Percentiles rank a stretch among this genome's conserved stretches.
Evolutionary conservation across 257 asterid species (phyloP).

Genomic region (Primulina tabacum): DNA sequence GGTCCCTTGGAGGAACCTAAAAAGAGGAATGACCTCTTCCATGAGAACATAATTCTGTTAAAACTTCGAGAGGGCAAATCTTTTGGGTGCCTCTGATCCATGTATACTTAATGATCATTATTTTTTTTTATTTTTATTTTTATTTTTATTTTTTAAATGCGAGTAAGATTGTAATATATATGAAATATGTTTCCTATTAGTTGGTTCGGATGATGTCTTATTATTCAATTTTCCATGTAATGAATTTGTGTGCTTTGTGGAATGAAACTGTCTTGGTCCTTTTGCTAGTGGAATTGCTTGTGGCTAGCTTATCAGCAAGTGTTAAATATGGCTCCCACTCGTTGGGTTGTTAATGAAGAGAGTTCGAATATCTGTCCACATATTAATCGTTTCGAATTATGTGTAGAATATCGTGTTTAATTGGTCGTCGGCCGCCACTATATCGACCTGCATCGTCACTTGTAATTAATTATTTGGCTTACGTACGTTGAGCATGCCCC

Average conservation of each 20-base stretch:
- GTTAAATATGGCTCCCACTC: too few species aligned
- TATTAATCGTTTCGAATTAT: too few species aligned
- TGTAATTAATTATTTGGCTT: not conserved
- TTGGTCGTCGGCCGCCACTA: not conserved
- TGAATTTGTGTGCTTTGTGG: too few species aligned
- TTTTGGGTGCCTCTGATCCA: not conserved
- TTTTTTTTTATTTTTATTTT: too few species aligned
- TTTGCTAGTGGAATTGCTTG: too few species aligned
- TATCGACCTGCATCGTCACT: too few species aligned
- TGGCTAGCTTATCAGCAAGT: too few species aligned
- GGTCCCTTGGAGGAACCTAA: slow-evolving; percentile 3
- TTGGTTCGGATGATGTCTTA: not conserved
- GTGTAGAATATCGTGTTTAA: too few species aligned
- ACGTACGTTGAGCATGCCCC: not conserved
- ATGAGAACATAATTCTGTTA: not conserved
- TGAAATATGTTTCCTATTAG: not conserved
- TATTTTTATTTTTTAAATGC: not conserved
- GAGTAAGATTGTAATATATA: not conserved
- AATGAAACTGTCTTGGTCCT: too few species aligned
- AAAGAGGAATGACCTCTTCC: not conserved
- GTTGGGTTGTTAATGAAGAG: too few species aligned
- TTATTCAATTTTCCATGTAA: not conserved
- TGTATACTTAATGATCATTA: not conserved
- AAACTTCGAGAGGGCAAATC: not conserved
- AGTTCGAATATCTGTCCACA: too few species aligned